Base-by-base conservation (phyloP, 208 protist species). In the Crithidia fasciculata region DNA sequence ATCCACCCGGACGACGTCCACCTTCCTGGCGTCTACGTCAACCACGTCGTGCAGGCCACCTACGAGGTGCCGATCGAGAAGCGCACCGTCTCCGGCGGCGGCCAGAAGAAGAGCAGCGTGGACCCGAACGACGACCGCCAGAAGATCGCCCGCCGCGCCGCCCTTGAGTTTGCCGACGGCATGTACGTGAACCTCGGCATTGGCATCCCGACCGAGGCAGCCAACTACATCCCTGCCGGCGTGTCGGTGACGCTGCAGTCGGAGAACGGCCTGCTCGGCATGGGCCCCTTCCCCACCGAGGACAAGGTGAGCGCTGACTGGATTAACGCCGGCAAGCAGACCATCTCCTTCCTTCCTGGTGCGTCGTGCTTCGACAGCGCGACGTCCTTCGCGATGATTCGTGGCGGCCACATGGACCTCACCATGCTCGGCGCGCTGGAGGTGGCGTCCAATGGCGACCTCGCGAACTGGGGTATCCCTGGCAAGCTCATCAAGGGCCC, bases 401-500 rank as follows among this genome's bases (percentile, higher is more conserved):
- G 98, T 71, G 98, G 97, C 62, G 95, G 90, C 18, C 96, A 99
- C 72, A 97, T 99, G 72, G 84, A 98, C 77, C 80, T 99, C 13
- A 99, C 98, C 58, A 98, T 99, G 82, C 86, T 99, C 36, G 98
- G 98, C 45, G 98, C 94, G 40, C 91, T 99, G 65, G 90, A 99
- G 81, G 98, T 99, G 8, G 77, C 90, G 8, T 59, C 79, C 2
- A 93, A 90, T 69, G 98, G 98, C 54, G 98, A 99, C 76, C 83
- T 99, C 1, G 98, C 98, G 12, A 99, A 99, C 89, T 99, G 97
- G 96, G 91, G 99, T 56, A 99, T 99, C 74, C 98, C 98, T 16
- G 95, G 96, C 45, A 99, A 99, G 82, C 92, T 99, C 72, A 96
- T 99, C 28, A 99, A 99, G 84, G 98, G 98, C 62, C 98, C 98